Evolutionary conservation across 2,329 filamentous ascomycete species (phyloP), one percentile per base, ranked within the genome.

Genomic region (Curvularia verruculosa): DNA sequence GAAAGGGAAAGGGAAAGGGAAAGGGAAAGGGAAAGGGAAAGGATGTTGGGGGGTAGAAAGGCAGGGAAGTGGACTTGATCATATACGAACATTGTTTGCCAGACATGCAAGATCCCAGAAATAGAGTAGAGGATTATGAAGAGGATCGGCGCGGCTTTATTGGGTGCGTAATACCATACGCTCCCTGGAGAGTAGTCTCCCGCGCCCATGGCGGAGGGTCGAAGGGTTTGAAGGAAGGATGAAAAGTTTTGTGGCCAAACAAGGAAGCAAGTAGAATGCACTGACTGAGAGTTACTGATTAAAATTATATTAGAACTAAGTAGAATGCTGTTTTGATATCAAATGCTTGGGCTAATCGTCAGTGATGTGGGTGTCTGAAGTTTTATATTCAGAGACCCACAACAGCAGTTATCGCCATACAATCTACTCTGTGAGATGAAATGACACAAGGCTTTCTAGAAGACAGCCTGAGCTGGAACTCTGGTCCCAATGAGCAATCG

Each of bases 81-180:
- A n/a, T n/a, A 36, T 29, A 77, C 82, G 75, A 70, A 87, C 85
- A 78, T 75, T 64, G 81, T 84, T 67, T 86, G 84, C 72, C 80
- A 86, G n/a, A 79, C 68, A 64, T 87, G 84, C 2, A 76, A 61
- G n/a, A 70, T 40, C 5, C 78, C 80, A 0, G 83, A 84, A 31
- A 80, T 61, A 5, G 74, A 70, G 55, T 83, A 84, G 0, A 82
- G 63, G 15, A 82, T 61, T 3, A 81, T 77, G 66, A 85, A 87
- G 44, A 84, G 63, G 19, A 85, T 78, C 0, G 85, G 83, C 0
- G 83, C 83, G 4, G 61, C 77, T 67, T 84, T 83, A 68, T 83
- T 84, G 0, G 85, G 85, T 12, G 79, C 80, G 59, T 86, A 86
- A 63, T 66, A 74, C 74, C 75, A 74, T 1, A 72, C 56, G 48